Percentiles rank a stretch among this genome's conserved stretches.
Conservation (phyloP, 768 basidiomycete genomes). For the Lepiota brunneoincarnata region DNA sequence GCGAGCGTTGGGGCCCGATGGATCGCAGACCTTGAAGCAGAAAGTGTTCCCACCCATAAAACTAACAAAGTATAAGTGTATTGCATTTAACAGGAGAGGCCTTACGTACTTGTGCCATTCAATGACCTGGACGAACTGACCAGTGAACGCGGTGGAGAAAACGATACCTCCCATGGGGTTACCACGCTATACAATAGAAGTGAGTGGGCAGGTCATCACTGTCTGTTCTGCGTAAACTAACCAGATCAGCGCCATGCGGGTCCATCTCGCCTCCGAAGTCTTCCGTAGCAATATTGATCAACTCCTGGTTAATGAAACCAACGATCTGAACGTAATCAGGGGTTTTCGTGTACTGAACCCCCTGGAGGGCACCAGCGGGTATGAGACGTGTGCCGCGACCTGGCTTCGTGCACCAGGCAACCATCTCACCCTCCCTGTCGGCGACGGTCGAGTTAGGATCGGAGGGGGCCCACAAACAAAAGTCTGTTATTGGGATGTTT, state of each 20-base stretch:
- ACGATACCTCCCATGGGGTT: slow-evolving; percentile 76
- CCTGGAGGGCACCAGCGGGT: slow-evolving; percentile 58
- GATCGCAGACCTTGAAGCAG: slow-evolving; percentile 76
- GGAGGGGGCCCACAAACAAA: slow-evolving; percentile 65
- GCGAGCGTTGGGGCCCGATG: slow-evolving; percentile 42
- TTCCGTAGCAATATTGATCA: slow-evolving; percentile 46
- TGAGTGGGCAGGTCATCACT: slow-evolving; percentile 3
- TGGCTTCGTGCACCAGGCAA: slow-evolving; percentile 76
- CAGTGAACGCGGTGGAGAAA: slow-evolving; percentile 55
- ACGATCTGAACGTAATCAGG: slow-evolving; percentile 61
- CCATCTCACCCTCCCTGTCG: slow-evolving; percentile 68
- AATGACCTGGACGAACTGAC: slow-evolving; percentile 48
- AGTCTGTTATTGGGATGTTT: slow-evolving; percentile 35
- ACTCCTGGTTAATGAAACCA: slow-evolving; percentile 57
- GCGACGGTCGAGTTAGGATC: slow-evolving; percentile 56
- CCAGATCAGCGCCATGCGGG: slow-evolving; percentile 67
- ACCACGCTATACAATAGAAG: slow-evolving; percentile 67
- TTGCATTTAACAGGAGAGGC: neutral
- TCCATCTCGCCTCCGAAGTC: slow-evolving; percentile 82
- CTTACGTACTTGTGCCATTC: slow-evolving; percentile 65
- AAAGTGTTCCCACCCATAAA: slow-evolving; percentile 68
- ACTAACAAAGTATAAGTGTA: slow-evolving; percentile 28
- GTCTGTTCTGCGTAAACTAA: slow-evolving; percentile 12
- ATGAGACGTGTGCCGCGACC: slow-evolving; percentile 73
- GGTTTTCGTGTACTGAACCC: slow-evolving; percentile 65